Conservation (phyloP, 2,329 filamentous ascomycete genomes). For the Diaporthe batatas region DNA sequence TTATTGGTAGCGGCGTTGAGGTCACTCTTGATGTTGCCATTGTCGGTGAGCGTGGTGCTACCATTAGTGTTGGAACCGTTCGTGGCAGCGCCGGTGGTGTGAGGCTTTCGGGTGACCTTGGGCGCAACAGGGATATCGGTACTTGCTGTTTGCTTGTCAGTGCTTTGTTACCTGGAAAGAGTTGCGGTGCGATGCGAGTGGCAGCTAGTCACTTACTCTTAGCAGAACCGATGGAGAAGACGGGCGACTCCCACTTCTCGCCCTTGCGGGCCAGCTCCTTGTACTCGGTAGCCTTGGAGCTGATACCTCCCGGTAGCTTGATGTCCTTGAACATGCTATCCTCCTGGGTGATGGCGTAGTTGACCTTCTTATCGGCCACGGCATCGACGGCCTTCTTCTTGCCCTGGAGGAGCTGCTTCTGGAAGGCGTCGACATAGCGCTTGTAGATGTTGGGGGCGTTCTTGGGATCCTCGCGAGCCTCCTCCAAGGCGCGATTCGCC, state of each 20-base stretch:
- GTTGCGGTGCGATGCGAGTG: too few relatives aligned
- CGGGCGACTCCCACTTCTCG: conserved; percentile 92
- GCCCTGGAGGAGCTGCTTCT: conserved; percentile 79
- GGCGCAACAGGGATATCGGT: conserved; percentile 76
- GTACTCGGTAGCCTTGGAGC: conserved; percentile 94
- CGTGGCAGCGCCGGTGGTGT: conserved; percentile 44
- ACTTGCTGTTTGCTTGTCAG: conserved; percentile 60
- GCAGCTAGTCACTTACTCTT: conserved; percentile 54
- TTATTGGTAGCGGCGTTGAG: conserved; percentile 2
- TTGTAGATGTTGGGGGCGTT: conserved; percentile 86
- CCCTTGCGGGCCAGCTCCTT: conserved; percentile 88
- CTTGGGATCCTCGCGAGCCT: conserved; percentile 77
- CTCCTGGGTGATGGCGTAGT: conserved; percentile 86
- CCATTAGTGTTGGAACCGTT: conserved; percentile 38
- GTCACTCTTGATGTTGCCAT: conserved; percentile 44
- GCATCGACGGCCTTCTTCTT: conserved; percentile 80
- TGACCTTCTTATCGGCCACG: conserved; percentile 78
- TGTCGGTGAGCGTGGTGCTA: conserved; percentile 43
- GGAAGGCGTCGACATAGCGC: conserved; percentile 82
- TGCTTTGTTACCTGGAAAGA: neutral
- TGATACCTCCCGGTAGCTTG: conserved; percentile 87
- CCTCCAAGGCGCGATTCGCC: conserved; percentile 78
- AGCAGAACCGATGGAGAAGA: conserved; percentile 89
- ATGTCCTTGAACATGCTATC: conserved; percentile 92
- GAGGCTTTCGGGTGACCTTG: conserved; percentile 62